These are phyloP conservation scores for Bipolaris gigantea DNA, from an alignment of 2,329 filamentous ascomycete species.

Conservation along the genomic window DNA sequence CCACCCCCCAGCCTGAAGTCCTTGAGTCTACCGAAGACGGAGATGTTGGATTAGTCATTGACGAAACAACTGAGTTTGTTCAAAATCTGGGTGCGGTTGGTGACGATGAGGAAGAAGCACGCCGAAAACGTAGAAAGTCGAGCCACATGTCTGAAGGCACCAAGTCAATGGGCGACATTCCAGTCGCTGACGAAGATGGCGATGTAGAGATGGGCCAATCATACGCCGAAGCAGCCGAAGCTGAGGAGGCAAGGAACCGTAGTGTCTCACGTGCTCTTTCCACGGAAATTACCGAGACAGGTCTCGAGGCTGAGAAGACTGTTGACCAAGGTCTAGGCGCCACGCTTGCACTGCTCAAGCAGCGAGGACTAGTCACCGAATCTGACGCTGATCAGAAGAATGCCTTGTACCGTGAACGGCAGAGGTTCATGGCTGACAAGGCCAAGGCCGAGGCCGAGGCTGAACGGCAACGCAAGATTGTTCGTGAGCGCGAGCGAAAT, in stretches of 20 bases:
- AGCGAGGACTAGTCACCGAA: conserved; percentile 77
- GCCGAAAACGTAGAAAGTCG: conserved; percentile 54
- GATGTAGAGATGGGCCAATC: conserved; percentile 58
- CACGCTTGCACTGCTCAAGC: conserved; percentile 77
- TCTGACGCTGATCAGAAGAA: conserved; percentile 66
- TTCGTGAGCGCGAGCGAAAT: conserved; percentile 85
- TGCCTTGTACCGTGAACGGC: conserved; percentile 67
- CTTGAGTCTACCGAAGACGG: conserved; percentile 63
- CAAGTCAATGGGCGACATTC: conserved; percentile 28
- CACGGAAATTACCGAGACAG: conserved; percentile 63
- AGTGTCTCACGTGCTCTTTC: conserved; percentile 44
- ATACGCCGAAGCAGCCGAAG: conserved; percentile 56
- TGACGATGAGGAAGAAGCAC: conserved; percentile 37
- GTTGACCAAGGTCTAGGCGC: conserved; percentile 78
- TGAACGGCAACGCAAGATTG: conserved; percentile 74
- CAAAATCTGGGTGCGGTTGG: conserved; percentile 67
- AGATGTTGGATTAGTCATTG: conserved; percentile 80
- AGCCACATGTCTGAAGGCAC: conserved; percentile 32
- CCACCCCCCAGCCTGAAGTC: conserved; percentile 49
- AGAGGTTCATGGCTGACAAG: conserved; percentile 80
- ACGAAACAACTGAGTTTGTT: conserved; percentile 94
- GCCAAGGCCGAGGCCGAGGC: conserved; percentile 75
- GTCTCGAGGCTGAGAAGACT: conserved; percentile 82
- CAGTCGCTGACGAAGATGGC: conserved; percentile 53
- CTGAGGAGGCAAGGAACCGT: conserved; percentile 48